A percentile compares a stretch with the other conserved stretches of the same genome.
phyloP scores from a whole-genome alignment of 179 eudicot genomes.

The Amaranthus tricolor region DNA sequence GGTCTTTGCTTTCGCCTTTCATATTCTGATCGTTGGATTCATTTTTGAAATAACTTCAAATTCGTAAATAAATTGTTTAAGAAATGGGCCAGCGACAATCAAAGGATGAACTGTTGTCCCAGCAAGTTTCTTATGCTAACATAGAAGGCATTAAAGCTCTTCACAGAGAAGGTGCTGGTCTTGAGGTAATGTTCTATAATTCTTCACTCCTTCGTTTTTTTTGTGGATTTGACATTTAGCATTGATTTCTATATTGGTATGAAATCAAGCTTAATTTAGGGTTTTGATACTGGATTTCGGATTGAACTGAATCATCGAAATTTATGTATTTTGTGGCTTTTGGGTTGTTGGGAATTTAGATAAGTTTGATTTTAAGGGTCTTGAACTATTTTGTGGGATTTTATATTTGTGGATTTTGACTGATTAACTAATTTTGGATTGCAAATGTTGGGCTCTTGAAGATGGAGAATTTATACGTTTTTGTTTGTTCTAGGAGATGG shows the following conservation, averaged over 20 bases:
- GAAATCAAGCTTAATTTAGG: conserved; percentile 1
- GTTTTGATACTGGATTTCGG: background rate
- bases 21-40: conserved; percentile 4
- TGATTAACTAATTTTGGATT: background rate
- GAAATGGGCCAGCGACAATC: conserved; percentile 86
- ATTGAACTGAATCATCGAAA: background rate
- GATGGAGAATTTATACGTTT: background rate
- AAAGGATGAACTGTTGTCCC: conserved; percentile 70
- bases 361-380: background rate
- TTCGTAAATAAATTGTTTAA: background rate
- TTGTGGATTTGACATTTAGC: background rate
- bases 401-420: background rate
- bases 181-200: conserved; percentile 58
- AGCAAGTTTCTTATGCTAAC: conserved; percentile 70
- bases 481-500: background rate
- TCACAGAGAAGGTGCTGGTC: conserved; percentile 68
- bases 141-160: conserved; percentile 74
- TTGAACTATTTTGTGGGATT: background rate
- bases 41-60: background rate
- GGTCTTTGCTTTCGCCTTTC: background rate
- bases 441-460: background rate
- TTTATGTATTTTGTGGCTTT: background rate
- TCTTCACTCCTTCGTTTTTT: background rate
- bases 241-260: background rate
- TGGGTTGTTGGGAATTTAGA: conserved; percentile 2